Conservation (phyloP, 495 filamentous ascomycete species). For the Pyronema domesticum region DNA sequence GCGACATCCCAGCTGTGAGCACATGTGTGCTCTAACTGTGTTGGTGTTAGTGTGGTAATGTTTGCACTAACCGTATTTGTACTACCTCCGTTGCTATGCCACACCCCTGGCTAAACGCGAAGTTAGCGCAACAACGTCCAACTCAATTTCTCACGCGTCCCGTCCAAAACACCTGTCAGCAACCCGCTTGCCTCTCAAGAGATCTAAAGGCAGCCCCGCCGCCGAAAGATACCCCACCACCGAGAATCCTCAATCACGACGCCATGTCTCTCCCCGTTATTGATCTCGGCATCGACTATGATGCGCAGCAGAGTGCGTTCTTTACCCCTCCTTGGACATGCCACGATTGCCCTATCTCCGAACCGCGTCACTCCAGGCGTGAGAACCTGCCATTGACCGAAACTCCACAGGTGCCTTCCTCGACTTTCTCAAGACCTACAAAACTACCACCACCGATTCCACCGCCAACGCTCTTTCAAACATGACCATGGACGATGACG, state of each 20-base stretch:
- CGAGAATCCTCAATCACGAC: background rate
- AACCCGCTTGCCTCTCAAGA: background rate
- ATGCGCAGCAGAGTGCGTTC: conserved; percentile 54
- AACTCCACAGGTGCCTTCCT: conserved; percentile 50
- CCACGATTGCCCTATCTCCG: background rate
- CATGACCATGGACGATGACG: conserved; percentile 76
- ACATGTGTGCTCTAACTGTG: too few species aligned
- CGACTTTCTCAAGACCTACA: conserved; percentile 75
- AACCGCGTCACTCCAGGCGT: background rate
- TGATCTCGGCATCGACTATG: conserved; percentile 47
- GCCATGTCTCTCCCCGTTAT: conserved; percentile 17
- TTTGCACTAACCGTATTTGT: background rate
- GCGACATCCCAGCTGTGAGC: background rate
- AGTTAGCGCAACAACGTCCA: background rate
- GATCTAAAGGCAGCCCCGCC: background rate
- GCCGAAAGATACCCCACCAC: background rate
- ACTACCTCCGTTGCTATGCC: background rate
- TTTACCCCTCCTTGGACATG: background rate
- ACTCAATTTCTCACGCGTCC: background rate
- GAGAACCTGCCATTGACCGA: background rate
- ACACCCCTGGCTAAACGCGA: background rate
- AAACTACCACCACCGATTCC: conserved; percentile 54
- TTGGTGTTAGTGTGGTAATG: background rate
- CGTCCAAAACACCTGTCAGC: background rate
- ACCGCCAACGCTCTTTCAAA: conserved; percentile 59